Evolutionary conservation across 31 red algal species (phyloP).

Genomic region (Endocladia muricata): DNA sequence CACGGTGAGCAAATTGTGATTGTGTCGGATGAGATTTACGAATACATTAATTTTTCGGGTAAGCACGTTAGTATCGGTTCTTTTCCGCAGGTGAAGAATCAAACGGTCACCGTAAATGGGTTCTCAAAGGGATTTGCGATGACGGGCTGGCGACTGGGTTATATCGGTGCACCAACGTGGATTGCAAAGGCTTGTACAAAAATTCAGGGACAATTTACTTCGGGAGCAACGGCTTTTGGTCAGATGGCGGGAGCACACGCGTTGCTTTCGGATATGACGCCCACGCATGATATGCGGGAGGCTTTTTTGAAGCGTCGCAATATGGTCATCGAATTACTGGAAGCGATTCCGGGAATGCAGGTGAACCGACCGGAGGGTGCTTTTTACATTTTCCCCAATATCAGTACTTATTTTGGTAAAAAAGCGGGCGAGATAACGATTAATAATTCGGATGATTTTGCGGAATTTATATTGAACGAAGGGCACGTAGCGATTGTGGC

Average conservation of each 20-base stretch:
- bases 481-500: constrained; percentile 85
- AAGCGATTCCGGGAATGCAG: constrained; percentile 59
- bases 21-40: constrained; percentile 96
- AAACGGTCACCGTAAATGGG: constrained; percentile 82
- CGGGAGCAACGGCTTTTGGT: constrained; percentile 79
- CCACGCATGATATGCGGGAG: constrained; percentile 34
- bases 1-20: too few species aligned
- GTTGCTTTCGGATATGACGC: constrained; percentile 21
- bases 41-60: constrained; percentile 41
- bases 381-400: constrained; percentile 84
- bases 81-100: constrained; percentile 54
- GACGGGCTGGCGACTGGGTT: constrained; percentile 93
- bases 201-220: constrained; percentile 71
- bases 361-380: constrained; percentile 72
- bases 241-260: constrained; percentile 79
- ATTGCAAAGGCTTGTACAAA: constrained; percentile 62
- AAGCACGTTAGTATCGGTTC: constrained; percentile 37
- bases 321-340: constrained; percentile 62
- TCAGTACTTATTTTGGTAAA: constrained; percentile 44
- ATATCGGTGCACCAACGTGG: constrained; percentile 58
- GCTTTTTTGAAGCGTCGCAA: constrained; percentile 75
- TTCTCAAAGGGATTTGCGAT: constrained; percentile 90
- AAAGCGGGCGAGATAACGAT: constrained; percentile 40
- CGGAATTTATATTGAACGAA: constrained; percentile 57
- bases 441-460: too few species aligned